Evolutionary conservation across 2,329 filamentous ascomycete genomes (phyloP).

Genomic region (Colletotrichum limetticola): DNA sequence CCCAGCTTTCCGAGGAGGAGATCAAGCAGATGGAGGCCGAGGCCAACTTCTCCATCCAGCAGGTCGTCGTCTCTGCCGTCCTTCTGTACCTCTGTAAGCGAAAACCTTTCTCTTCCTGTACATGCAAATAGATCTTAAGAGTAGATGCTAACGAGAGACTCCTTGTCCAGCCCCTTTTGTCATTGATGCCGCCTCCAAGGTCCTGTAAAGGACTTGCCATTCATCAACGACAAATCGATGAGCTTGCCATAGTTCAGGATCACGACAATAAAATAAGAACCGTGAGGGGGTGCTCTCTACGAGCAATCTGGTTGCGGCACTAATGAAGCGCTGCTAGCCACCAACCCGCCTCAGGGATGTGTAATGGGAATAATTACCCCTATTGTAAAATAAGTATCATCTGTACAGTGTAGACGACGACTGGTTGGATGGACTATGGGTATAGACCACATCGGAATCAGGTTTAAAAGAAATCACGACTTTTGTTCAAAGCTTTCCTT

Average conservation of each 20-base stretch:
- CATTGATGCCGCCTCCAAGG: slow-evolving; percentile 61
- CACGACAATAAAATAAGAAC: not conserved
- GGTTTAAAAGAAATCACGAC: slow-evolving; percentile 14
- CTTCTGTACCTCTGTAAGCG: slow-evolving; percentile 81
- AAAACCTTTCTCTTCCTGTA: no score
- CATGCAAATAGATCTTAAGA: not conserved
- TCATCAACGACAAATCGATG: not conserved
- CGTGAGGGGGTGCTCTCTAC: not conserved
- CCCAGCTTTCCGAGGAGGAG: slow-evolving; percentile 76
- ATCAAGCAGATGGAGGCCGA: slow-evolving; percentile 75
- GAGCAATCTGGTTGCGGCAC: not conserved
- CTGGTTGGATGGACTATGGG: slow-evolving; percentile 19
- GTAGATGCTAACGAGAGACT: not conserved
- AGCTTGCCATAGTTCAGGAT: not conserved
- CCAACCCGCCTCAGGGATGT: slow-evolving; percentile 5
- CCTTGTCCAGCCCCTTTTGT: slow-evolving; percentile 64
- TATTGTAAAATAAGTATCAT: slow-evolving; percentile 34
- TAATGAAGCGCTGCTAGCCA: not conserved
- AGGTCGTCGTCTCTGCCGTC: slow-evolving; percentile 72
- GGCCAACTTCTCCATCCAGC: slow-evolving; percentile 74
- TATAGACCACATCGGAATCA: slow-evolving; percentile 18
- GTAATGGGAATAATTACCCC: slow-evolving; percentile 24
- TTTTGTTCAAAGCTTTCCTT: not conserved
- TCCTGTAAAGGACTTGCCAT: slow-evolving; percentile 47
- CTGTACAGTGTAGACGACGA: slow-evolving; percentile 29